These are phyloP conservation scores for Diddensiella transvaalensis DNA, from an alignment of 805 yeast species.

Conservation along the genomic window DNA sequence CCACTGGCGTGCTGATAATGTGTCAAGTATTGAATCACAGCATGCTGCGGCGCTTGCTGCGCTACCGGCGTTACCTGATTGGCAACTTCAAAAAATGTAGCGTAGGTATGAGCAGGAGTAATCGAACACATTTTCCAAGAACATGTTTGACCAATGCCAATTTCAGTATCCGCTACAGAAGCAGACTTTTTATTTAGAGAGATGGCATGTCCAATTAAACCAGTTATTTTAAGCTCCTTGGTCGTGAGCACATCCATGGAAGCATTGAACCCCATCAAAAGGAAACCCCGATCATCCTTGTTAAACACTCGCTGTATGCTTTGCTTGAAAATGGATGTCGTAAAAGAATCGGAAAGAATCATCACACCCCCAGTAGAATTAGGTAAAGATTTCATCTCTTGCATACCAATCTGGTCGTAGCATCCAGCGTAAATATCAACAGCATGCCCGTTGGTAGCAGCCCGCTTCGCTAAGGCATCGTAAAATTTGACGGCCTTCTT, in stretches of 20 bases:
- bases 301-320: constrained; percentile 81
- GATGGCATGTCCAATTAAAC: constrained; percentile 90
- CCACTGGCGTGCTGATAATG: constrained; percentile 96
- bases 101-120: constrained; percentile 86
- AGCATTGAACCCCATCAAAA: constrained; percentile 89
- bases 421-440: constrained; percentile 92
- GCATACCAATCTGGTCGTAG: constrained; percentile 93
- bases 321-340: constrained; percentile 90
- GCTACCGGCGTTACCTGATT: constrained; percentile 36
- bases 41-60: constrained; percentile 26
- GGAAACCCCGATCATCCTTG: constrained; percentile 82
- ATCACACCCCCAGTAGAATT: constrained; percentile 87
- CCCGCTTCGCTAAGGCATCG: constrained; percentile 67
- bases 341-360: constrained; percentile 85
- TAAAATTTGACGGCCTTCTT: constrained; percentile 83
- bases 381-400: constrained; percentile 84
- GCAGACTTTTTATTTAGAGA: constrained; percentile 59
- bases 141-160: constrained; percentile 91
- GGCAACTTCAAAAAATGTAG: constrained; percentile 79
- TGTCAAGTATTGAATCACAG: constrained; percentile 77
- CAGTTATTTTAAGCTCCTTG: constrained; percentile 80
- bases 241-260: constrained; percentile 76
- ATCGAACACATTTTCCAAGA: constrained; percentile 82
- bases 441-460: constrained; percentile 70
- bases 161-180: constrained; percentile 81